Evolutionary conservation across 345 rosid species (phyloP).

Genomic region (Gynandropsis gynandra): DNA sequence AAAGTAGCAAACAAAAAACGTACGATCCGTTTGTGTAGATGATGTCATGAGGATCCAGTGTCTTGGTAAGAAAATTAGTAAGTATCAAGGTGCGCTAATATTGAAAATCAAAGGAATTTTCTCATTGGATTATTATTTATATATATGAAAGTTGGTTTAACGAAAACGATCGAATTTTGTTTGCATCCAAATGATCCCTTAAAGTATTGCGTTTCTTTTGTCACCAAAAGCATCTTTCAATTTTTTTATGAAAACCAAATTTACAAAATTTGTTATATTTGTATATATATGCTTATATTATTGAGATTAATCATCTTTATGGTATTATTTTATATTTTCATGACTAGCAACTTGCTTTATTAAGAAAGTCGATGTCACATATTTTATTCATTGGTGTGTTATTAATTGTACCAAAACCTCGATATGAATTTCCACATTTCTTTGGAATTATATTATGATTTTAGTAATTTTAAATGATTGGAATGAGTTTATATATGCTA

Average conservation of each 20-base stretch:
- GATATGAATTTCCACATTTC: neutral
- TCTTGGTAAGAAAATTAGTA: neutral
- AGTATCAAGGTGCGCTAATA: neutral
- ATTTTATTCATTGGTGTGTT: neutral
- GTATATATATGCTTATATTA: neutral
- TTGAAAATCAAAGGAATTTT: neutral
- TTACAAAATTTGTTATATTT: constrained; percentile 1
- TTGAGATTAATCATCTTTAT: constrained; percentile 17
- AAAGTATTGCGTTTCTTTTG: constrained; percentile 20
- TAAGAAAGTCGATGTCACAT: constrained; percentile 14
- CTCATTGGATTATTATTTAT: neutral
- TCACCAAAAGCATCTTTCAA: constrained; percentile 20
- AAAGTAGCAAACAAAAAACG: too few species aligned
- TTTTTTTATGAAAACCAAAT: neutral
- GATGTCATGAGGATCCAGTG: neutral
- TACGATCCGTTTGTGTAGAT: too few species aligned
- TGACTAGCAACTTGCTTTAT: constrained; percentile 28
- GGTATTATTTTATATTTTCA: constrained; percentile 16
- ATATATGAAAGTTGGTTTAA: constrained; percentile 19
- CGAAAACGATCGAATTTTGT: constrained; percentile 24
- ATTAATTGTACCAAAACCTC: neutral
- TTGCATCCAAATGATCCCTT: constrained; percentile 26
- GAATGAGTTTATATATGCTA: too few species aligned
- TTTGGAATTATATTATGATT: too few species aligned
- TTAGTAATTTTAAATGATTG: too few species aligned